Base-by-base conservation (phyloP, 2,329 filamentous ascomycete genomes). In the Fusarium sp. region DNA sequence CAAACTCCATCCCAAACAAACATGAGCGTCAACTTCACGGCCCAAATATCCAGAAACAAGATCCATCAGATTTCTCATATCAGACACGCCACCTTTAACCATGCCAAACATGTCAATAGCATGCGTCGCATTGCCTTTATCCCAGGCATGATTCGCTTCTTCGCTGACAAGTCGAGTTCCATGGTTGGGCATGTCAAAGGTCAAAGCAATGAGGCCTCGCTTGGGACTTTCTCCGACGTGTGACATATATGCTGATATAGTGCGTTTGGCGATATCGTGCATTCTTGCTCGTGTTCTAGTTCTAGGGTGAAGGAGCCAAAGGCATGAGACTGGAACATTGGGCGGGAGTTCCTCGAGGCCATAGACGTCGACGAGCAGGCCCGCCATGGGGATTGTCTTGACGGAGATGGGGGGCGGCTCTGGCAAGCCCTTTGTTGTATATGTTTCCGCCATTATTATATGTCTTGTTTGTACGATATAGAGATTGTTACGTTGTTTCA, bases 151-250 rank as follows among this genome's bases (percentile, higher is more conserved):
- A 78, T 98, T 98, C 26, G 91, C 89, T 19, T 85, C 72, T 10
- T 86, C 81, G 73, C 90, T 85, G 3, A 95, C 87, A 62, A 89
- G 80, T 57, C 96, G 84, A 4, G 87, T 86, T 26, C 96, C 96
- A 80, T 98, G 96, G 79, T 98, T 98, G 46, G 95, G 88, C 83
- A 97, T 94, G 81, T 98, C 96, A 79, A 97, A 97, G 4, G 91
- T 88, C 14, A 94, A 87, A 4, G 93, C 94, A 51, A 98, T 90
- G 42, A 98, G 80, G 0, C 91, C 92, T 81, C 79, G 76, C 56
- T 52, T 30, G 73, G 68, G 51, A 53, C 68, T 62, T 73, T 72
- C 53, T 68, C 16, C 72, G 8, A 61, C 50, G 76, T 78, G 68
- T 76, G 79, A 75, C 74, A 92, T 90, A 89, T 91, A 97, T 11